phyloP scores from a whole-genome alignment of 441 rosid species.

The Raphanus hybrid region DNA sequence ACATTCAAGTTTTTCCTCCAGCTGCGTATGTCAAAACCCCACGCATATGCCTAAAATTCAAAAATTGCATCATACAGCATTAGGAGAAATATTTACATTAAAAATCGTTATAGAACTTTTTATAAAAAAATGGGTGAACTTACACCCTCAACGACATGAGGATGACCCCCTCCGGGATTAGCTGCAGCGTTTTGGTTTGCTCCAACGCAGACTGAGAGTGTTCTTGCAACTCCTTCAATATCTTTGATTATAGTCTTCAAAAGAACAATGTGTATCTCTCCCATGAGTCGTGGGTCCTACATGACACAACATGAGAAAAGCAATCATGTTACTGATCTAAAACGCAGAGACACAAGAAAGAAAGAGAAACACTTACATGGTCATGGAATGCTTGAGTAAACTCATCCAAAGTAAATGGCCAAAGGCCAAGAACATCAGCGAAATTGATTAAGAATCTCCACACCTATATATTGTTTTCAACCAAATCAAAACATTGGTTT shows the following conservation, averaged over 20 bases:
- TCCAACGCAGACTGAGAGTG: constrained; percentile 61
- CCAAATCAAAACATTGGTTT: constrained; percentile 10
- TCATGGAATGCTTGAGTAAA: constrained; percentile 89
- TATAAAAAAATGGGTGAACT: constrained; percentile 36
- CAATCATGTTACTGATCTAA: constrained; percentile 18
- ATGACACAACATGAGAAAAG: constrained; percentile 29
- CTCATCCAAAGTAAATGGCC: constrained; percentile 96
- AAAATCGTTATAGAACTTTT: too few species aligned
- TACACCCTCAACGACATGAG: constrained; percentile 88
- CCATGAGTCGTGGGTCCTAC: constrained; percentile 81
- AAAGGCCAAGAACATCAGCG: constrained; percentile 77
- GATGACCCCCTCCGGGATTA: constrained; percentile 88
- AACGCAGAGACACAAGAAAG: background rate
- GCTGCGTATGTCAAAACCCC: constrained; percentile 86
- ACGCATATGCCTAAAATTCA: constrained; percentile 68
- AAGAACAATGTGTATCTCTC: constrained; percentile 81
- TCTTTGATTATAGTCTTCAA: constrained; percentile 76
- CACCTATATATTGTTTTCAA: constrained; percentile 53
- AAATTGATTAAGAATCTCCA: constrained; percentile 91
- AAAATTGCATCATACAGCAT: constrained; percentile 17
- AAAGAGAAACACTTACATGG: constrained; percentile 51
- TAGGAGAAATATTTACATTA: constrained; percentile 15
- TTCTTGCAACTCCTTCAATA: constrained; percentile 79
- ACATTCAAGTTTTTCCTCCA: constrained; percentile 78
- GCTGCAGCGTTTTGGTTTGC: constrained; percentile 65